These are phyloP conservation scores for Phoma sp. DNA, from an alignment of 2,329 filamentous ascomycete species.

Conservation along the genomic window DNA sequence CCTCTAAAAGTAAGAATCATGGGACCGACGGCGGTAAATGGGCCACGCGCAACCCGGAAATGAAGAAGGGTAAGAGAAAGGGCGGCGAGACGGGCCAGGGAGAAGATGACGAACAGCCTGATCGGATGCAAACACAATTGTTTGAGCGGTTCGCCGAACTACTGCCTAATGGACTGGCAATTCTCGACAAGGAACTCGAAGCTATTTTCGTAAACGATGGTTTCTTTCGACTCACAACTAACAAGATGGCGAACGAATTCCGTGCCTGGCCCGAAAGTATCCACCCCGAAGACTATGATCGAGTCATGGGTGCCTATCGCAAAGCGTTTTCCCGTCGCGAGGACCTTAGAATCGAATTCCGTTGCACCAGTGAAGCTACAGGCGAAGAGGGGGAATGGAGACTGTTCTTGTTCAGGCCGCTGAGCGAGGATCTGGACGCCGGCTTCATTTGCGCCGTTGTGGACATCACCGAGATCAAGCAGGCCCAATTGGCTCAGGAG, in stretches of 20 bases:
- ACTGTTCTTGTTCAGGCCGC: slow-evolving; percentile 51
- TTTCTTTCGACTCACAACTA: slow-evolving; percentile 55
- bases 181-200: slow-evolving; percentile 52
- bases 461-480: slow-evolving; percentile 55
- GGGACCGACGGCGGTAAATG: slow-evolving; percentile 12
- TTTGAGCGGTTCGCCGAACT: slow-evolving; percentile 55
- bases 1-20: slow-evolving; percentile 14
- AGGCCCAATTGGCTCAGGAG: slow-evolving; percentile 50
- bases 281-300: slow-evolving; percentile 52
- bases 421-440: slow-evolving; percentile 50
- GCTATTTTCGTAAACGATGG: slow-evolving; percentile 55
- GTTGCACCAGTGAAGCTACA: slow-evolving; percentile 45
- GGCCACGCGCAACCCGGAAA: not conserved
- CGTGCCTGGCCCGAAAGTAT: slow-evolving; percentile 55
- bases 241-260: slow-evolving; percentile 48
- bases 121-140: slow-evolving; percentile 49
- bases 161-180: slow-evolving; percentile 54
- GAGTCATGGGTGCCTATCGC: slow-evolving; percentile 53
- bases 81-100: not conserved
- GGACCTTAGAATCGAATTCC: slow-evolving; percentile 52
- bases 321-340: slow-evolving; percentile 48
- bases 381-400: slow-evolving; percentile 47
- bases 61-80: not conserved
- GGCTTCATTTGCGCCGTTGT: slow-evolving; percentile 56
- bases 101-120: slow-evolving; percentile 19